Conservation (phyloP, 2,329 filamentous ascomycete species). For the Diaporthe vaccinii region DNA sequence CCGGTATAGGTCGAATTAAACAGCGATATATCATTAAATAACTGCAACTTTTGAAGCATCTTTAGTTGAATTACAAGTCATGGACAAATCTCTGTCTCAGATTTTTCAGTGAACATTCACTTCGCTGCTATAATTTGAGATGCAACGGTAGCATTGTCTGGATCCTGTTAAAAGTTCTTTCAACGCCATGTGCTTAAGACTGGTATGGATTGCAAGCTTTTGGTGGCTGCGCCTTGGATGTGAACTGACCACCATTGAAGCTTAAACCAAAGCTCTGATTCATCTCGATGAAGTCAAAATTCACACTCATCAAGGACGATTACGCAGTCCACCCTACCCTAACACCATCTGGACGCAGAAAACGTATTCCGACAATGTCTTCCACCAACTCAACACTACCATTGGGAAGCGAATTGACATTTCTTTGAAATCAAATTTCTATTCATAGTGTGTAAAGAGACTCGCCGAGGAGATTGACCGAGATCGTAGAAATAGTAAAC, state of each 20-base stretch:
- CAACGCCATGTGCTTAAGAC: too few relatives aligned
- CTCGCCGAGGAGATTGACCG: not conserved
- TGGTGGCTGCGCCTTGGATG: too few relatives aligned
- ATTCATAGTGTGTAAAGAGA: not conserved
- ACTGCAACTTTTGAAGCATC: slow-evolving; percentile 3
- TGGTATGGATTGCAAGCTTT: too few relatives aligned
- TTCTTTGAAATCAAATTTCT: not conserved
- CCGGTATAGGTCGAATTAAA: not conserved
- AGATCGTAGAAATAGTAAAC: not conserved
- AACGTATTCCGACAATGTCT: too few relatives aligned
- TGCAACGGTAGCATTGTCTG: not conserved
- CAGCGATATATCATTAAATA: not conserved
- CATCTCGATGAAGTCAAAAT: too few relatives aligned
- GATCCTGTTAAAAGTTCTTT: not conserved
- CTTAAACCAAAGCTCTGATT: too few relatives aligned
- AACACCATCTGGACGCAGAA: too few relatives aligned
- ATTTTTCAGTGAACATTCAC: not conserved
- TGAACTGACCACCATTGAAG: too few relatives aligned
- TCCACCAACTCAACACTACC: too few relatives aligned
- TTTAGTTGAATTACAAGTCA: not conserved
- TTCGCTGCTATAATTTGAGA: not conserved
- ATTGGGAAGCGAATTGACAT: not conserved
- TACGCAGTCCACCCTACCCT: too few relatives aligned
- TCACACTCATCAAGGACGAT: too few relatives aligned
- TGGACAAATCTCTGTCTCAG: not conserved